Conservation (phyloP, 176 grass and related monocot genomes). For the Zea mays region Zm-B73-REFERENCE-NAM-5.0 NC_050098.1:148923501-148924000, state of each 20-base stretch:
- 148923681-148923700: slow-evolving; percentile 58
- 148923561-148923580: slow-evolving; percentile 47
- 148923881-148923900: too few species aligned
- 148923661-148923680: slow-evolving; percentile 65
- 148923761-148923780: slow-evolving; percentile 1
- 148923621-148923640: slow-evolving; percentile 48
- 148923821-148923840: slow-evolving; percentile 25
- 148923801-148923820: not conserved
- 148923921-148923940: too few species aligned
- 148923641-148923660: slow-evolving; percentile 63
- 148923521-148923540: slow-evolving; percentile 66
- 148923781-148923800: slow-evolving; percentile 17
- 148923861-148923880: too few species aligned
- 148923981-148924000: slow-evolving; percentile 31
- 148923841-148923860: slow-evolving; percentile 47
- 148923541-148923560: slow-evolving; percentile 54
- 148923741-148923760: not conserved
- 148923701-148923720: slow-evolving; percentile 62
- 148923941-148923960: too few species aligned
- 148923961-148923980: too few species aligned
- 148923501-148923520: slow-evolving; percentile 84
- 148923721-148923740: slow-evolving; percentile 7
- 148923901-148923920: too few species aligned
- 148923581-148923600: slow-evolving; percentile 45
- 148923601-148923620: slow-evolving; percentile 31